Percentiles rank a stretch among this genome's conserved stretches.
These are phyloP conservation scores for Trichothecium roseum DNA, from an alignment of 2,329 filamentous ascomycete genomes.

Conservation along the genomic window DNA sequence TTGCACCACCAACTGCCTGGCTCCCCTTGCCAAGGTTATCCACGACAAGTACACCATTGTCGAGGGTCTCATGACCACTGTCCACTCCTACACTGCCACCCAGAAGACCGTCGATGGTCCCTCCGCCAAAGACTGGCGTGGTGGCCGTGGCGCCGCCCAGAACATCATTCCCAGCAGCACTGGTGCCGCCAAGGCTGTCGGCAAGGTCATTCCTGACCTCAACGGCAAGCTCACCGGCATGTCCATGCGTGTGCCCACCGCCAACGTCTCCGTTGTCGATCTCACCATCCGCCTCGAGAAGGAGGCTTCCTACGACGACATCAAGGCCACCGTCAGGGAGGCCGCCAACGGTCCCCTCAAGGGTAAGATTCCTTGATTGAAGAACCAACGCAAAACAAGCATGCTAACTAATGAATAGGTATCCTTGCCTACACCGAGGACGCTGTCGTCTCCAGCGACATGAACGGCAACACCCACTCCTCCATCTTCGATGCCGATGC, in stretches of 20 bases:
- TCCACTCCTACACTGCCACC: conserved; percentile 99
- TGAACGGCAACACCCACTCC: conserved; percentile 86
- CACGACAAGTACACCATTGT: conserved; percentile 96
- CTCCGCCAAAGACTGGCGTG: conserved; percentile 98
- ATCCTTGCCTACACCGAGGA: conserved; percentile 95
- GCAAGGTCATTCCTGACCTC: conserved; percentile 96
- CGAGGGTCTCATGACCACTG: conserved; percentile 99
- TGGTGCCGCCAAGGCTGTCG: conserved; percentile 98
- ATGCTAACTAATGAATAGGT: conserved; percentile 35
- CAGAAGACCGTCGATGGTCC: conserved; percentile 99
- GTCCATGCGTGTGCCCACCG: conserved; percentile 97
- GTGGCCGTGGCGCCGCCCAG: conserved; percentile 95
- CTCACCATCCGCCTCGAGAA: conserved; percentile 92
- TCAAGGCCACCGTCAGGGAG: conserved; percentile 86
- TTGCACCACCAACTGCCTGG: conserved; percentile 99
- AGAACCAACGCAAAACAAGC: neutral
- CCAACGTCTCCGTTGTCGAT: conserved; percentile 99
- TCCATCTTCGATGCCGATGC: conserved; percentile 99
- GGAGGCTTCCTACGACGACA: conserved; percentile 75
- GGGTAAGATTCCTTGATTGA: conserved; percentile 43
- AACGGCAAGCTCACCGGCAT: conserved; percentile 99
- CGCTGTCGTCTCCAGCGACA: conserved; percentile 85
- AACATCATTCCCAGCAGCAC: conserved; percentile 99
- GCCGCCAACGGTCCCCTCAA: conserved; percentile 76
- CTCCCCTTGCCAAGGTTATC: conserved; percentile 97